Evolutionary conservation across 192 early-diverging fungal genomes (phyloP).

Genomic region (Dissophora globulifera): DNA sequence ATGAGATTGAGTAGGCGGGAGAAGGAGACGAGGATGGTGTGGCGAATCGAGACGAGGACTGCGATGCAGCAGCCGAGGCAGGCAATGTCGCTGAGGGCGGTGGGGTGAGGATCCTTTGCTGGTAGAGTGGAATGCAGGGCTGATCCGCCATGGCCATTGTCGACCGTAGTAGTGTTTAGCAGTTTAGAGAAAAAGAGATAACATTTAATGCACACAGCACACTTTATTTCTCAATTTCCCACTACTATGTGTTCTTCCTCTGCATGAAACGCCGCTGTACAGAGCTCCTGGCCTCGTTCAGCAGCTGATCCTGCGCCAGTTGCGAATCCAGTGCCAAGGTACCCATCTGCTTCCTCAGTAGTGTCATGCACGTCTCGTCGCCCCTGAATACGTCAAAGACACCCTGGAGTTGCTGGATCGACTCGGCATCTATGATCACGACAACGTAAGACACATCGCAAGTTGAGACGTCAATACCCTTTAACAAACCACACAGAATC

Average conservation of each 20-base stretch:
- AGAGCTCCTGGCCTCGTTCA: constrained; percentile 31
- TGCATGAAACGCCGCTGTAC: constrained; percentile 32
- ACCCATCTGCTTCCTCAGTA: constrained; percentile 55
- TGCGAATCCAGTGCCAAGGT: constrained; percentile 50
- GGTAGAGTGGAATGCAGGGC: constrained; percentile 13
- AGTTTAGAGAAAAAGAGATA: background rate
- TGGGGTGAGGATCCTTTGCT: constrained; percentile 6
- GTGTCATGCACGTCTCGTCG: constrained; percentile 41
- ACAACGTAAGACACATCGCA: no score
- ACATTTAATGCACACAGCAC: no score
- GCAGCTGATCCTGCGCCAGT: constrained; percentile 37
- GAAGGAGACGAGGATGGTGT: constrained; percentile 1
- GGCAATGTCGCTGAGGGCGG: constrained; percentile 19
- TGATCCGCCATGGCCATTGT: constrained; percentile 9
- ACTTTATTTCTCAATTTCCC: background rate
- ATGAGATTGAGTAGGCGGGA: background rate
- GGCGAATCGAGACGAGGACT: background rate
- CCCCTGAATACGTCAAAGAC: constrained; percentile 54
- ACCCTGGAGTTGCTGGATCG: constrained; percentile 33
- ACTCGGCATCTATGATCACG: constrained; percentile 27
- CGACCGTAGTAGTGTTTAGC: no score
- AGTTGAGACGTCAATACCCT: background rate
- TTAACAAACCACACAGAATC: background rate
- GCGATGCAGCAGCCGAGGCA: background rate
- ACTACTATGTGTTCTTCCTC: constrained; percentile 13